phyloP scores from a whole-genome alignment of 352 stramenopile genomes.

The Phytopythium chamaehyphon region DNA sequence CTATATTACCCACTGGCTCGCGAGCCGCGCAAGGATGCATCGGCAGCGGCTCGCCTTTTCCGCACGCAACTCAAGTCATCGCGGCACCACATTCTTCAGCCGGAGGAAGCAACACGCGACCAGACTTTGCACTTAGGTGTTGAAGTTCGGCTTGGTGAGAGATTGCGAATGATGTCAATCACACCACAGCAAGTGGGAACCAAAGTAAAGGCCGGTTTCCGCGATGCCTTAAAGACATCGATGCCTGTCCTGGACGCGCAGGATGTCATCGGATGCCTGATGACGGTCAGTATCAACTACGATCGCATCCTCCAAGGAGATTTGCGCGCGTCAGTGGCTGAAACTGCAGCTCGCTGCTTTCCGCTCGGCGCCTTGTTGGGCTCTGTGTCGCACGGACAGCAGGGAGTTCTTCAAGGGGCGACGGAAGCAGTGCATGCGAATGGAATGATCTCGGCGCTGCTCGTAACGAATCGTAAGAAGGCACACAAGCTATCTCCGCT shows the following conservation, averaged over 20 bases:
- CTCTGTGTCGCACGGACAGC: conserved; percentile 63
- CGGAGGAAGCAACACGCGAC: conserved; percentile 45
- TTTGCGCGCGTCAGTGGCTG: conserved; percentile 36
- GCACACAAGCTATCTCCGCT: conserved; percentile 44
- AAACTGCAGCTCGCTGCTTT: conserved; percentile 53
- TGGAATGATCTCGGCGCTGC: conserved; percentile 69
- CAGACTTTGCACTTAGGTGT: conserved; percentile 48
- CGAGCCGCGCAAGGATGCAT: conserved; percentile 29
- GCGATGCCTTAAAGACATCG: conserved; percentile 45
- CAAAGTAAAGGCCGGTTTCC: conserved; percentile 45
- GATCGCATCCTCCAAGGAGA: conserved; percentile 63
- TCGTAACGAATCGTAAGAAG: conserved; percentile 85
- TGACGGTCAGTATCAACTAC: conserved; percentile 69
- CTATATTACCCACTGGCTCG: conserved; percentile 75
- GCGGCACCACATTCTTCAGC: conserved; percentile 70
- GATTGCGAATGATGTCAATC: conserved; percentile 76
- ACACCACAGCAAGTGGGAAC: conserved; percentile 44
- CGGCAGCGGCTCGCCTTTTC: conserved; percentile 23
- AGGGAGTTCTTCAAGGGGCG: conserved; percentile 56
- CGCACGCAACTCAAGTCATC: conserved; percentile 33
- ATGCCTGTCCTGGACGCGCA: conserved; percentile 46
- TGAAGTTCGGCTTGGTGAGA: conserved; percentile 53
- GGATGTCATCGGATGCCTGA: conserved; percentile 67
- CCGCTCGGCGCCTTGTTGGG: conserved; percentile 49
- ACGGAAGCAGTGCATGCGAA: conserved; percentile 67